These are phyloP conservation scores for Suillus plorans DNA, from an alignment of 768 basidiomycete genomes.

Conservation along the genomic window DNA sequence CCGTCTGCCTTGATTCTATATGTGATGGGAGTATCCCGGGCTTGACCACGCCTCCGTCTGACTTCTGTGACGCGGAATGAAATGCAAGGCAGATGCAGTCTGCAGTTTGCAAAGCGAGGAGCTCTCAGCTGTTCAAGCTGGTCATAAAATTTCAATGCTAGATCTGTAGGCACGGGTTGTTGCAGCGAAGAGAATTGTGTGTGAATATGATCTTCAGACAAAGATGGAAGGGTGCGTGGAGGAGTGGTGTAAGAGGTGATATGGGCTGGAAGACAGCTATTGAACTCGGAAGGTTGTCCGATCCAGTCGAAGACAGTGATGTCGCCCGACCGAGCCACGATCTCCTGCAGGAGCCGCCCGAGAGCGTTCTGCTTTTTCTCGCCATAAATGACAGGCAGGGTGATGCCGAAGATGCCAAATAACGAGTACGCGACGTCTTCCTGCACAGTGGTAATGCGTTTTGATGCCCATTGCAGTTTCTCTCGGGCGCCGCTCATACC, in stretches of 20 bases:
- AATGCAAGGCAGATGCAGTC: not conserved
- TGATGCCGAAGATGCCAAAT: not conserved
- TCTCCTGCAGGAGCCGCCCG: not conserved
- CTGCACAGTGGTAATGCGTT: not conserved
- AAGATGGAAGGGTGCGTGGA: not conserved
- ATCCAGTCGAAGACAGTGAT: not conserved
- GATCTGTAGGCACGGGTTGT: not conserved
- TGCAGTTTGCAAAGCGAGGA: not conserved
- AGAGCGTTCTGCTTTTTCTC: not conserved
- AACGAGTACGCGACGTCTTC: not conserved
- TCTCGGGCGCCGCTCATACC: not conserved
- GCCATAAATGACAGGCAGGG: not conserved
- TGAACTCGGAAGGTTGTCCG: not conserved
- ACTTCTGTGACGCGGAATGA: conserved; percentile 14
- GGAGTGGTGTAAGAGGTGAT: not conserved
- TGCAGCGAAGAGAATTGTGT: not conserved
- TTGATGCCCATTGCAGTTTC: not conserved
- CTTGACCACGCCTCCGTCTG: not conserved
- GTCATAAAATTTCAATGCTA: not conserved
- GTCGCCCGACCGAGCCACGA: not conserved
- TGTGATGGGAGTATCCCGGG: not conserved
- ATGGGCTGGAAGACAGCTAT: not conserved
- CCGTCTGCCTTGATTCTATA: not conserved
- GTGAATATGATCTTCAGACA: not conserved
- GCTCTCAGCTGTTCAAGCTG: not conserved